Evolutionary conservation across 495 filamentous ascomycete species (phyloP), one percentile per base, ranked within the genome.

Genomic region (Entonaema liquescens): DNA sequence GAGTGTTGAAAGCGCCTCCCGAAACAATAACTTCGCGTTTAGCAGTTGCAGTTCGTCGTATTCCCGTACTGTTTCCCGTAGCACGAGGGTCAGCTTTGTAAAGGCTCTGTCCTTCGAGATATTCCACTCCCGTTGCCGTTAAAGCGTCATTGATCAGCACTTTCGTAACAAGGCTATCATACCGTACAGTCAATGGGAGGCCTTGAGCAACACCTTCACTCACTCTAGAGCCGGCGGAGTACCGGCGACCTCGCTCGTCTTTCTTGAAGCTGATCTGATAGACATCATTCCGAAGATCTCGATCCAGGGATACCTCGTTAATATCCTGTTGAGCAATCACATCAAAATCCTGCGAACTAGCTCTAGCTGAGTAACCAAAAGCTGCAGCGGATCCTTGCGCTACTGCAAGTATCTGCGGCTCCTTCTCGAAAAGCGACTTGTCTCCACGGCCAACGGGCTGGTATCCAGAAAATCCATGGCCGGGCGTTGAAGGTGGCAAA

Each of bases 341-440:
- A 2, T 47, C 42, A 7, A 47, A 47, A 17, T 47, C 42, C 19
- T 40, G 38, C 42, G 42, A 47, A 11, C 2, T 23, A 17, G 42
- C 42, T 2, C 42, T 47, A 0, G 8, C 42, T 21, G 17, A 3
- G 19, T 19, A 21, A 19, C 42, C 42, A 4, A 47, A 47, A 8
- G 42, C 42, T 3, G 42, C 42, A 47, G 25, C 57, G 12, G 57
- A 59, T 6, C 57, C 57, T 47, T 59, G 57, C 1, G 57, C 57
- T 28, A 59, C 21, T 12, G 57, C 57, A 2, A 59, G 19, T 28
- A 59, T 47, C 38, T 59, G 57, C 11, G 57, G 35, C 57, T 59
- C 57, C 9, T 31, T 42, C 25, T 59, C 57, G 38, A 59, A 59
- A 28, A 59, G 35, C 13, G 57, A 44, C 23, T 59, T 59, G 38